phyloP scores from a whole-genome alignment of 129 eudicot species.

The Ambrosia trifida region DNA sequence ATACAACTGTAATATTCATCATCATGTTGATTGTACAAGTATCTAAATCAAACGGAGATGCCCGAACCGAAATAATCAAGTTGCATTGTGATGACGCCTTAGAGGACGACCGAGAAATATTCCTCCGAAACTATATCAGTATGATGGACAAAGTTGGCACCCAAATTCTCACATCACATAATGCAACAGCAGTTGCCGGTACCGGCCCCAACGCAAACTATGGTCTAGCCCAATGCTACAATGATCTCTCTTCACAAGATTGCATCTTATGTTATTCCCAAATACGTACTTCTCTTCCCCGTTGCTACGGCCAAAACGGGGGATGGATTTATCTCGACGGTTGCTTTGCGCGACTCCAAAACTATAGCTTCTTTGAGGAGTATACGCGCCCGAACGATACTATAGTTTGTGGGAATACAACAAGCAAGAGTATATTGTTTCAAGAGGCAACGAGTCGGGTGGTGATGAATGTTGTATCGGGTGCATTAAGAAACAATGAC shows the following conservation, averaged over 20 bases:
- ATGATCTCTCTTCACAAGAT: constrained; percentile 31
- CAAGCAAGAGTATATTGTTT: too few relatives aligned
- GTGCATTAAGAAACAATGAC: too few relatives aligned
- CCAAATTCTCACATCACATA: constrained; percentile 44
- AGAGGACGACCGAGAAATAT: constrained; percentile 36
- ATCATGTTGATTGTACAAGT: constrained; percentile 25
- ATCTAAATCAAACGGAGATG: constrained; percentile 40
- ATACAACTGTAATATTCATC: background rate
- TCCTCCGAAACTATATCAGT: constrained; percentile 46
- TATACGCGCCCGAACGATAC: constrained; percentile 27
- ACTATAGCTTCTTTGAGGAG: constrained; percentile 50
- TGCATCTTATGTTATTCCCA: constrained; percentile 56
- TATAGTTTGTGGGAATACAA: too few relatives aligned
- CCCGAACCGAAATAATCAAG: constrained; percentile 45
- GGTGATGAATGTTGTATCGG: too few relatives aligned
- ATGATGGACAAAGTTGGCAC: constrained; percentile 54
- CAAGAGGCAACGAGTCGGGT: too few relatives aligned
- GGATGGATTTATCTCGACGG: constrained; percentile 61
- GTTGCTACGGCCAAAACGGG: constrained; percentile 53
- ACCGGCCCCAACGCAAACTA: constrained; percentile 40
- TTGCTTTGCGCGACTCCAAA: constrained; percentile 57
- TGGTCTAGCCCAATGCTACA: constrained; percentile 66
- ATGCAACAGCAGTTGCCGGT: constrained; percentile 47
- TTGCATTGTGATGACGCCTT: constrained; percentile 31
- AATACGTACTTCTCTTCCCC: constrained; percentile 58